Base-by-base conservation (phyloP, 306 rosid species). In the Lablab purpureus region DNA sequence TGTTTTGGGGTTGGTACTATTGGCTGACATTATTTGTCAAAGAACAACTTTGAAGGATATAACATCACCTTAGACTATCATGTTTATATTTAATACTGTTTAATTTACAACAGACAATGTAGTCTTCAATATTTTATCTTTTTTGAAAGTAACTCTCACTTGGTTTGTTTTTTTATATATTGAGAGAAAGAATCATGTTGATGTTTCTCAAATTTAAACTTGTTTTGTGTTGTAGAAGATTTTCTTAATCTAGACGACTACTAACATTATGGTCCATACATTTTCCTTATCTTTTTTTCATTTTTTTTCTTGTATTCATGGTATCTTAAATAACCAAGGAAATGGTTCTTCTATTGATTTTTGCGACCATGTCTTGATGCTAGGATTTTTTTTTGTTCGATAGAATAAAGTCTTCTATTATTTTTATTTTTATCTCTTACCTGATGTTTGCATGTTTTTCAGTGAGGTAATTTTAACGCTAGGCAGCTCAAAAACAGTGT, bases 401-500 rank as follows among this genome's bases (percentile, higher is more conserved):
- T 54, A 8, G 19, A 72, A 19, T 58, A 66, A 47, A 54, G 46
- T 34, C 6, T 55, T 60, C n/a, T n/a, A n/a, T 23, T 58, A 30
- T 11, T 46, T 67, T 67, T 67, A n/a, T n/a, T 55, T 46, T 79
- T 64, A 13, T 83, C 67, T 51, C 80, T 77, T 47, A 72, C 40
- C 66, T 74, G 75, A 43, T 55, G 43, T 68, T 82, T 36, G 47
- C 27, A 18, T 36, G 17, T 34, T 64, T 89, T 82, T 71, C 91
- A 96, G 99, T 70, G 99, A 93, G 91, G 98, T 96, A 59, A 96
- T 96, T 81, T 91, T 96, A 73, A 96, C 99, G n/a, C 84, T 96
- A 22, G 99, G 99, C 28, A 93, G 98, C 87, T 96, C 99, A 82
- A 91, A 87, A 90, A 96, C 99, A 36, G 99, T 96, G 43, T 84